Evolutionary conservation across 495 filamentous ascomycete species (phyloP), one percentile per base, ranked within the genome.

Genomic region (Hypomontagnella submonticulosa): DNA sequence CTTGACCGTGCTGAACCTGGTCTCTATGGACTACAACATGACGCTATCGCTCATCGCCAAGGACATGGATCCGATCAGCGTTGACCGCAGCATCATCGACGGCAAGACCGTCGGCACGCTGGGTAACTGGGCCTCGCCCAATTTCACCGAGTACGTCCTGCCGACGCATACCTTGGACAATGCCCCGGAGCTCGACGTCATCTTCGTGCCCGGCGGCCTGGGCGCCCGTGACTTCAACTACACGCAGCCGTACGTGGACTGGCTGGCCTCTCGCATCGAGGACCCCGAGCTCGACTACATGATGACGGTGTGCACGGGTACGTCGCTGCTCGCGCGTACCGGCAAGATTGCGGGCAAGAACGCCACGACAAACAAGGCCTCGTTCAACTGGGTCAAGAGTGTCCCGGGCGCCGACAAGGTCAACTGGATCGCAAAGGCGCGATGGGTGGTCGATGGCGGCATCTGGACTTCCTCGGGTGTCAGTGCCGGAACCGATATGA

Each of bases 201-300:
- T 90, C 6, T 68, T 90, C 47, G 72, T 90, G 1, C 88, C 86
- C 0, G 88, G 88, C 0, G 88, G 88, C 1, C 12, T 70, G 0
- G 87, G 87, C 5, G 74, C 75, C 0, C 80, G 82, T 4, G 55
- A 73, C 36, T 18, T 67, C 10, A 27, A 49, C 27, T 34, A 18
- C 23, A 70, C 63, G 30, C 52, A 48, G 27, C 47, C 58, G 10
- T 42, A 63, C 47, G 68, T 67, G 16, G 58, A 60, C 43, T 71
- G 63, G 63, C 48, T 71, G 12, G 12, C 36, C 6, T 7, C 6
- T 1, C 68, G 63, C 15, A 27, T 57, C n/a, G 50, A 56, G 12
- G 67, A 67, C 36, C 52, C 62, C 27, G 50, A 38, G 12, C 53
- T 71, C 3, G 36, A 33, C 2, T 67, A 56, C 58, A 32, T 68